Percentiles rank a stretch among this genome's conserved stretches.
Evolutionary conservation across 2,329 filamentous ascomycete genomes (phyloP).

Genomic region (Dactylellina drechsleri): DNA sequence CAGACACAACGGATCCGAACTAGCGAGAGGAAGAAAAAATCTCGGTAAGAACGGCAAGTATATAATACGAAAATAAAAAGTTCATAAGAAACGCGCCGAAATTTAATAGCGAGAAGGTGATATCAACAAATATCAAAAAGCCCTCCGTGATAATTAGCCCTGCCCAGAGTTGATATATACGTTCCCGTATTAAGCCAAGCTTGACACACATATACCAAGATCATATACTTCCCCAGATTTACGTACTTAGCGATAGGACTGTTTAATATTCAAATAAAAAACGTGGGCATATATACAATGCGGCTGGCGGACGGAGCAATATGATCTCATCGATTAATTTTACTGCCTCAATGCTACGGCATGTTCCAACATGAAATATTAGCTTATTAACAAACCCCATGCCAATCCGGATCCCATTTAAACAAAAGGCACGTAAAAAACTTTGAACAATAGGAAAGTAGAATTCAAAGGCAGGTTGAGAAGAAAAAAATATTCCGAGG

Average conservation of each 20-base stretch:
- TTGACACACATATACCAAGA: not conserved
- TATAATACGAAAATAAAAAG: not conserved
- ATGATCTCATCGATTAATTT: too few relatives aligned
- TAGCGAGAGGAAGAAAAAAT: not conserved
- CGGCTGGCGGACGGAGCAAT: too few relatives aligned
- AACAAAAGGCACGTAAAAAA: not conserved
- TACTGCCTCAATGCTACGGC: too few relatives aligned
- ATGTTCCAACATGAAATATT: too few relatives aligned
- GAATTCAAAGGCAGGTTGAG: not conserved
- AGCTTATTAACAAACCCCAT: too few relatives aligned
- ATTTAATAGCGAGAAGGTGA: not conserved
- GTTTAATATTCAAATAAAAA: too few relatives aligned
- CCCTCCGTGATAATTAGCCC: too few relatives aligned
- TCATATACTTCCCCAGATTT: too few relatives aligned
- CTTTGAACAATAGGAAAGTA: not conserved
- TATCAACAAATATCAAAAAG: slow-evolving; percentile 1
- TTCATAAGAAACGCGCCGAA: not conserved
- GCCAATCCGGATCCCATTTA: not conserved
- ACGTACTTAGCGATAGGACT: too few relatives aligned
- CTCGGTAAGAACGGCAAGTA: slow-evolving; percentile 5
- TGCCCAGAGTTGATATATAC: too few relatives aligned
- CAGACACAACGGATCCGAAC: not conserved
- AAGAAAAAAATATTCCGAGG: not conserved
- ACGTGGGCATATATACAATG: too few relatives aligned
- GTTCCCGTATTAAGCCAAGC: not conserved